Conservation (phyloP, 2,329 filamentous ascomycete species). For the Emmonsia crescens region DNA sequence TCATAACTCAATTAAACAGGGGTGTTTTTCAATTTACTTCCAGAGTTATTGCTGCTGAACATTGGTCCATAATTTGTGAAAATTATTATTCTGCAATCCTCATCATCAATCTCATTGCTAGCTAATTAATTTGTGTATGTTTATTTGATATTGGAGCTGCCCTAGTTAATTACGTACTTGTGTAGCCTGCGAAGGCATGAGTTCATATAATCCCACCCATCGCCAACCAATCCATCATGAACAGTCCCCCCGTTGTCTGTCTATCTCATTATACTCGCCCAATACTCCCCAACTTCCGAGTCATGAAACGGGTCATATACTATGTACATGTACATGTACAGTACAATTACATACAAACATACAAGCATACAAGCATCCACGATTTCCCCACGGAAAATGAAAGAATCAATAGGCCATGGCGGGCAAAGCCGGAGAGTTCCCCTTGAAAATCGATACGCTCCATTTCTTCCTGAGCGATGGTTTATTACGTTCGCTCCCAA, state of each 20-base stretch:
- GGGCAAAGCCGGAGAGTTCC: neutral
- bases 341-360: neutral
- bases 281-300: neutral
- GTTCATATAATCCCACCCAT: neutral
- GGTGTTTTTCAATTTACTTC: too few species aligned
- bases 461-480: slow-evolving; percentile 9
- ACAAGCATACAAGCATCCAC: neutral
- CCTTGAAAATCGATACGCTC: slow-evolving; percentile 12
- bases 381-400: neutral
- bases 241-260: neutral
- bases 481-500: slow-evolving; percentile 4
- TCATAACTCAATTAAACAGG: too few species aligned
- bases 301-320: neutral
- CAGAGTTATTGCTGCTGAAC: too few species aligned
- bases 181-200: neutral
- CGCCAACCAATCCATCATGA: neutral
- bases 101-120: neutral
- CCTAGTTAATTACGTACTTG: neutral
- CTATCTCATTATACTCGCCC: neutral
- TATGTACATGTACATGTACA: neutral
- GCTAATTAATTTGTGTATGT: neutral
- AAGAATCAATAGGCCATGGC: neutral
- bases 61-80: too few species aligned
- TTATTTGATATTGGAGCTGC: neutral
- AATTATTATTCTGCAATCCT: too few species aligned